Evolutionary conservation across 176 grass and related monocot genomes (phyloP), one percentile per base, ranked within the genome.

Genomic region (Elaeis guineensis): DNA sequence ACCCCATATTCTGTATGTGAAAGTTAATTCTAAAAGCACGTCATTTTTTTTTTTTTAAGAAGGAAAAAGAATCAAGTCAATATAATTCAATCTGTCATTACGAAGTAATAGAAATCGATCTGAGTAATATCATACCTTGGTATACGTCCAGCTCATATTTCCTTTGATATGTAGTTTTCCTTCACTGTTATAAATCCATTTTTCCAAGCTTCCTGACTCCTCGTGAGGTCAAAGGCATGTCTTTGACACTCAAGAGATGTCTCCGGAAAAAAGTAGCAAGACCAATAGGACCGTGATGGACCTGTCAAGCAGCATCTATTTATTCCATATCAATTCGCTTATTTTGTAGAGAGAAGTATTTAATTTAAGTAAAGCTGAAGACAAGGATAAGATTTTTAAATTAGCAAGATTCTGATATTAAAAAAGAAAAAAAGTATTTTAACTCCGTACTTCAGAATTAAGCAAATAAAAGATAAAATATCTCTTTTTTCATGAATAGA

Each of bases 121-220:
- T 2, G 7, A 75, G 52, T n/a, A 17, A 53, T 72, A 20, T 44
- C 30, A 3, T 80, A 84, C 77, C 84, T 77, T 50, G 80, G 80
- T 73, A 72, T 66, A 21, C 8, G 19, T 15, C 77, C 80, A 32
- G 48, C 64, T 80, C 84, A 93, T 58, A 93, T 84, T 81, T 84
- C 25, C 59, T 87, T 88, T 7, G 80, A 84, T 12, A 77, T 88
- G 68, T 88, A 88, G 64, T 94, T 93, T 15, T 79, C 80, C 52
- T 81, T 93, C 22, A 70, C 53, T 65, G 58, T 88, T 29, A 94
- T 50, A 18, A 81, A 39, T 64, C 78, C 67, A 58, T 79, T 75
- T 4, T 17, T 62, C 63, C 78, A 77, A 71, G 67, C 66, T 15
- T 69, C 78, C 64, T 73, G 65, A 20, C 50, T 88, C 59, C 59